Base-by-base conservation (phyloP, 257 asterid genomes). In the Coffea canephora region DNA sequence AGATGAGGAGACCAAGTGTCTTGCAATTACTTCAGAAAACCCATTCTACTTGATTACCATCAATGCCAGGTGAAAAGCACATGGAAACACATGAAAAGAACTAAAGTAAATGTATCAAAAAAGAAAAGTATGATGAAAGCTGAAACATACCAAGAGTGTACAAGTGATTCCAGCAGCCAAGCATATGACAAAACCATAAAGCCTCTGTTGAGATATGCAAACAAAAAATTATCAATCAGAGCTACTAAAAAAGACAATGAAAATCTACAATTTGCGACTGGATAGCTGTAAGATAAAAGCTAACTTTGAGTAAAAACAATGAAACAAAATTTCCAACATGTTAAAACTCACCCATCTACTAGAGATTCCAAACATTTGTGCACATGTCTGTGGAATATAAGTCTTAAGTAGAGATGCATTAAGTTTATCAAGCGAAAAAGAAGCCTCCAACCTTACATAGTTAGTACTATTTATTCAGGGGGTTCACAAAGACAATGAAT, bases 121-220 rank as follows among this genome's bases (percentile, higher is more conserved):
- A 41, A 46, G 34, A 54, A 48, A 78, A 49, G 50, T 41, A 27
- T 34, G 46, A 71, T 13, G 5, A 14, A 55, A 68, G 74, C 41
- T 43, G 67, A 50, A 81, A 80, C 90, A 68, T 89, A 93, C 99
- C 97, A 95, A 84, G 78, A 95, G 91, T 21, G 99, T 95, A 90
- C 96, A 95, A 69, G 96, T 86, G 69, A 95, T 86, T 79, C 98
- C 99, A 85, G 97, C 82, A 82, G 90, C 85, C 87, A 95, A 89
- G 98, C 98, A 95, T 74, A 89, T 89, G 79, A 89, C 96, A 82
- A 95, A 95, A 13, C 99, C 97, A 81, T 93, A 91, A 66, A 93
- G 85, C 83, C 99, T 92, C 98, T 95, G 96, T 82, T 46, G 75
- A 79, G 64, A 69, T 65, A 77, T 78, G 71, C 31, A 82, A 76